phyloP scores from a whole-genome alignment of 352 stramenopile species.

The Globisporangium spinosum region DNA sequence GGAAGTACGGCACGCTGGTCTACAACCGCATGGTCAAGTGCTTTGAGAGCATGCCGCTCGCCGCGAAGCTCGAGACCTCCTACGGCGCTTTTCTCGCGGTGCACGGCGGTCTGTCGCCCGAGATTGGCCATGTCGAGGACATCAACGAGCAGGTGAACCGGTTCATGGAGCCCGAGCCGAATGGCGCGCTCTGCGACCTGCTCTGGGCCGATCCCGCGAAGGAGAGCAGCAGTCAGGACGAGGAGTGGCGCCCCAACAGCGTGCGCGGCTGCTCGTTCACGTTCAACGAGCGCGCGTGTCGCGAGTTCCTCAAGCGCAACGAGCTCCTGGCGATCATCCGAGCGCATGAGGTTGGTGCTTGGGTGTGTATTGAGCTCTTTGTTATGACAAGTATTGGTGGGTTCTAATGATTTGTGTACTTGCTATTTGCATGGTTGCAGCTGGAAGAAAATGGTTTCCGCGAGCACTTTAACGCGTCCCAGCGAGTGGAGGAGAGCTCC shows the following conservation, averaged over 20 bases:
- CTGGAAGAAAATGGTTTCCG: slow-evolving; percentile 74
- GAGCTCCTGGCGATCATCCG: slow-evolving; percentile 67
- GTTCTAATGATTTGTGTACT: neutral
- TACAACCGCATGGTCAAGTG: slow-evolving; percentile 85
- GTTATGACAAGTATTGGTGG: neutral
- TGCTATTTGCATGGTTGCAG: slow-evolving; percentile 3
- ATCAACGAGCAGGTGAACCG: slow-evolving; percentile 73
- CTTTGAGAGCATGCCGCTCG: slow-evolving; percentile 79
- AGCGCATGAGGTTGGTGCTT: slow-evolving; percentile 52
- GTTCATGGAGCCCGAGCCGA: slow-evolving; percentile 76
- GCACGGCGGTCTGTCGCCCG: slow-evolving; percentile 71
- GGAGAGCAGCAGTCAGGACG: slow-evolving; percentile 30
- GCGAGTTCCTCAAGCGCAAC: slow-evolving; percentile 65
- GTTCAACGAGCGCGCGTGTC: slow-evolving; percentile 67
- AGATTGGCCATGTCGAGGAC: slow-evolving; percentile 65
- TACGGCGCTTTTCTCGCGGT: slow-evolving; percentile 65
- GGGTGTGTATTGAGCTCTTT: neutral
- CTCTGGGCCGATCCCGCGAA: slow-evolving; percentile 99
- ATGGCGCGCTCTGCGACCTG: slow-evolving; percentile 97
- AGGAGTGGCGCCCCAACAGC: slow-evolving; percentile 55
- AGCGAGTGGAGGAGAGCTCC: neutral
- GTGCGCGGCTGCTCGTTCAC: slow-evolving; percentile 78
- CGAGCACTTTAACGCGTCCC: slow-evolving; percentile 51
- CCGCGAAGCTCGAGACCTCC: slow-evolving; percentile 53
- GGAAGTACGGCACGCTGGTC: slow-evolving; percentile 70